These are phyloP conservation scores for Phytopythium litorale DNA, from an alignment of 352 stramenopile species.

Conservation along the genomic window DNA sequence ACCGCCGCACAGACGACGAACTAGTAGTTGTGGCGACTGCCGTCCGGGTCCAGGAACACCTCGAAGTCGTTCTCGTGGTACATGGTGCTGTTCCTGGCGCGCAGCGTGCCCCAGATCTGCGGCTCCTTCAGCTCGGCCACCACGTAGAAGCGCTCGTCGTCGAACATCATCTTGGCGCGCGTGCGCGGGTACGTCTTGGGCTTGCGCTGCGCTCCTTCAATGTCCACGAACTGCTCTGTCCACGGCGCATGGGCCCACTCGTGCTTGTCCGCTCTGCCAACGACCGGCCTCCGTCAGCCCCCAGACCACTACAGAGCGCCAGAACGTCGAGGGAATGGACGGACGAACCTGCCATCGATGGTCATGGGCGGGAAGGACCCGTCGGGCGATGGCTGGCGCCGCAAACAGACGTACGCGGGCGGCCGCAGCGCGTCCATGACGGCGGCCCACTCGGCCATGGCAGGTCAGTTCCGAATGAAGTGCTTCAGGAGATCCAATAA, in stretches of 20 bases:
- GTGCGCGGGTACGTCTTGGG: slow-evolving; percentile 44
- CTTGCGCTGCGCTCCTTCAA: slow-evolving; percentile 48
- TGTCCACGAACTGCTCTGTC: slow-evolving; percentile 76
- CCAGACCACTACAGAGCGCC: neutral
- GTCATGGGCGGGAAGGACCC: slow-evolving; percentile 29
- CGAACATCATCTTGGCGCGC: slow-evolving; percentile 82
- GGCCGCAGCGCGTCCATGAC: slow-evolving; percentile 63
- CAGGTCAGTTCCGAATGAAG: neutral
- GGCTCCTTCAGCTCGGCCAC: slow-evolving; percentile 57
- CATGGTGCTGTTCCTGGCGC: slow-evolving; percentile 64
- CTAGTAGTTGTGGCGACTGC: slow-evolving; percentile 87
- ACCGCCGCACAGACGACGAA: slow-evolving; percentile 14
- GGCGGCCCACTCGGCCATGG: slow-evolving; percentile 16
- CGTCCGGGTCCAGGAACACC: slow-evolving; percentile 88
- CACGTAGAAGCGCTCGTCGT: slow-evolving; percentile 69
- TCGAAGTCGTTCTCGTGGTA: slow-evolving; percentile 93
- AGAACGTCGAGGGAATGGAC: neutral
- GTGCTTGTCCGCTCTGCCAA: slow-evolving; percentile 47
- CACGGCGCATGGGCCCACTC: slow-evolving; percentile 67
- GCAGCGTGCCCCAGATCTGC: slow-evolving; percentile 77
- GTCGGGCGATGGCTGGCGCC: slow-evolving; percentile 20
- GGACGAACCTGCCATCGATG: slow-evolving; percentile 44
- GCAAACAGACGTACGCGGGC: slow-evolving; percentile 66
- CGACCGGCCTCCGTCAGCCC: neutral
- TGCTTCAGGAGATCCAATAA: no score